A percentile compares a stretch with the other conserved stretches of the same genome.
These are phyloP conservation scores for Didymella segeticola DNA, from an alignment of 2,329 filamentous ascomycete species.

Conservation along the genomic window DNA sequence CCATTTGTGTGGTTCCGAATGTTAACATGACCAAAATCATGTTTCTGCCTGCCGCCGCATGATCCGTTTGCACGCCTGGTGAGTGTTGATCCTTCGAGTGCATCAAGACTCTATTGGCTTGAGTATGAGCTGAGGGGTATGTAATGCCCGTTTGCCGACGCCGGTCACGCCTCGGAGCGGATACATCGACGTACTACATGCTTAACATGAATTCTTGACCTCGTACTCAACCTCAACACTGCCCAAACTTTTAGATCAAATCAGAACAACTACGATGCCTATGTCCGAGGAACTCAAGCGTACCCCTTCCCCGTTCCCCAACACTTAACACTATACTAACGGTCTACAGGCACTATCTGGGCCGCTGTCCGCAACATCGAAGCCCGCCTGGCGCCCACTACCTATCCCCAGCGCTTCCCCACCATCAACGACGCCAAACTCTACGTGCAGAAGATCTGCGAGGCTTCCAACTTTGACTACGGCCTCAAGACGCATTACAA, in stretches of 20 bases:
- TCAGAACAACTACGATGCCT: neutral
- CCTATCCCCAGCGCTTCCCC: constrained; percentile 13
- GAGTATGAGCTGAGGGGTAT: neutral
- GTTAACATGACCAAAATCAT: neutral
- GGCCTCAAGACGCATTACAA: neutral
- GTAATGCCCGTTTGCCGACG: neutral
- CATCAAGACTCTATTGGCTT: neutral
- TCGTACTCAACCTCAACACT: neutral
- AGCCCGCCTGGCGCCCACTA: neutral
- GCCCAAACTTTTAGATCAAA: neutral
- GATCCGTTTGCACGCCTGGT: neutral
- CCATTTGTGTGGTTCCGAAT: neutral
- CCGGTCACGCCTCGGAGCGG: neutral
- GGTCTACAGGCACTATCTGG: neutral
- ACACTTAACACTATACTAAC: neutral
- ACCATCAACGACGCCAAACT: constrained; percentile 14
- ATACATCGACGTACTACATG: neutral
- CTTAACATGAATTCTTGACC: neutral
- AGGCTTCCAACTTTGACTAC: neutral
- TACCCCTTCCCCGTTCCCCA: neutral
- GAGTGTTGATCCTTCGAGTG: neutral
- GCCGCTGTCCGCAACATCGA: neutral
- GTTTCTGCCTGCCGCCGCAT: neutral
- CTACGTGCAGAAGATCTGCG: constrained; percentile 1
- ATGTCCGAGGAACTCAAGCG: neutral